These are phyloP conservation scores for Prunella vulgaris DNA, from an alignment of 257 asterid species.

Conservation along the genomic window DNA sequence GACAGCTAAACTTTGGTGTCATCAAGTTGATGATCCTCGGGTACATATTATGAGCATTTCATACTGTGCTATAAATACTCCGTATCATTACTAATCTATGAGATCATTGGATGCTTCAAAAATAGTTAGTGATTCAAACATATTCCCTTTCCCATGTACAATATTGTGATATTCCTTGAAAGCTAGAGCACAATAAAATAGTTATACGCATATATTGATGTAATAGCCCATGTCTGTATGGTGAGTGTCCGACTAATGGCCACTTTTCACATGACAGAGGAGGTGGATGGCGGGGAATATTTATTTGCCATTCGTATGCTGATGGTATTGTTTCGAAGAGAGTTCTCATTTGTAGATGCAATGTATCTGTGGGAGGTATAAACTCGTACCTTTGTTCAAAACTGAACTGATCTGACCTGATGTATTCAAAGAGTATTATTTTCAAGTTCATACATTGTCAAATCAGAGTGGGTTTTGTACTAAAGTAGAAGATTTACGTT, in stretches of 20 bases:
- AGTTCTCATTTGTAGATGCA: conserved; percentile 86
- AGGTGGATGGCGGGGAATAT: conserved; percentile 94
- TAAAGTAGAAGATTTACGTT: not conserved
- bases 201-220: not conserved
- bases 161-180: not conserved
- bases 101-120: not conserved
- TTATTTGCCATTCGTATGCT: conserved; percentile 95
- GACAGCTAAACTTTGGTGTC: not conserved
- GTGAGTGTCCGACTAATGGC: not conserved
- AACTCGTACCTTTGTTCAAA: not conserved
- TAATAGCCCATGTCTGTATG: not conserved
- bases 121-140: conserved; percentile 3
- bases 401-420: not conserved
- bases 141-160: not conserved
- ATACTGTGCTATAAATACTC: not conserved
- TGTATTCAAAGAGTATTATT: not conserved
- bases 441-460: not conserved
- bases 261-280: conserved; percentile 57
- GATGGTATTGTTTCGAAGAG: conserved; percentile 95
- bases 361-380: conserved; percentile 95
- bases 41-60: conserved; percentile 1
- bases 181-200: not conserved
- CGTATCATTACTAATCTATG: not conserved
- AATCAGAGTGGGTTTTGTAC: not conserved
- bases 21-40: not conserved